phyloP scores from a whole-genome alignment of 441 rosid genomes.

The Pelargonium cotyledonis region DNA sequence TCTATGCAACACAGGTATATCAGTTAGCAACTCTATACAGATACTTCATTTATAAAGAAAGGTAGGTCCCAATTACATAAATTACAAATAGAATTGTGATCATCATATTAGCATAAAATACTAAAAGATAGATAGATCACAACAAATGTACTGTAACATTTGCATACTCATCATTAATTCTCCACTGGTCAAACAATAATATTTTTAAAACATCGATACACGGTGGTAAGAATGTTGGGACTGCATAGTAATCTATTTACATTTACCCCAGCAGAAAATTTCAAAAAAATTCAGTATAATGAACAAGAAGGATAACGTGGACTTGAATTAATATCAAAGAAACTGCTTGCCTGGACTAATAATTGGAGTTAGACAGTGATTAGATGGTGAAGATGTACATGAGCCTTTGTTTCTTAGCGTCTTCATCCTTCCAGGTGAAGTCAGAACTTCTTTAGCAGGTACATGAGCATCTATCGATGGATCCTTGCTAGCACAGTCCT shows the following conservation, averaged over 20 bases:
- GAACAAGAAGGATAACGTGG: too few relatives aligned
- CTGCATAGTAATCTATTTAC: too few relatives aligned
- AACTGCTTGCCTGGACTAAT: slow-evolving; percentile 20
- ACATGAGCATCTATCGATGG: slow-evolving; percentile 7
- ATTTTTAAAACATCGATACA: too few relatives aligned
- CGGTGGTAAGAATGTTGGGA: too few relatives aligned
- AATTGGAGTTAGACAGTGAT: neutral
- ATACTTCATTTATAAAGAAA: neutral
- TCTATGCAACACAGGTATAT: slow-evolving; percentile 8
- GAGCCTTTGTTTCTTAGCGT: slow-evolving; percentile 7
- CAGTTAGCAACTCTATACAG: slow-evolving; percentile 5
- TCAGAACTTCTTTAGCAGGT: slow-evolving; percentile 13
- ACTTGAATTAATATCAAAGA: neutral
- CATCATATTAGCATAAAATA: slow-evolving; percentile 1
- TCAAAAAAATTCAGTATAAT: too few relatives aligned
- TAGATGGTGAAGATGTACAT: slow-evolving; percentile 10
- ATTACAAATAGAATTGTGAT: neutral
- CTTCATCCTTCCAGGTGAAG: slow-evolving; percentile 6
- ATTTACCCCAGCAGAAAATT: too few relatives aligned
- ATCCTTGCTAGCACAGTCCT: slow-evolving; percentile 11
- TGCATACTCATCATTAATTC: too few relatives aligned
- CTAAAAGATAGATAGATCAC: neutral
- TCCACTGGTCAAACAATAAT: too few relatives aligned
- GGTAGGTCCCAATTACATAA: too few relatives aligned
- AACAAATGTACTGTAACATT: neutral